Conservation (phyloP, 345 rosid genomes). For the Excoecaria agallocha region DNA sequence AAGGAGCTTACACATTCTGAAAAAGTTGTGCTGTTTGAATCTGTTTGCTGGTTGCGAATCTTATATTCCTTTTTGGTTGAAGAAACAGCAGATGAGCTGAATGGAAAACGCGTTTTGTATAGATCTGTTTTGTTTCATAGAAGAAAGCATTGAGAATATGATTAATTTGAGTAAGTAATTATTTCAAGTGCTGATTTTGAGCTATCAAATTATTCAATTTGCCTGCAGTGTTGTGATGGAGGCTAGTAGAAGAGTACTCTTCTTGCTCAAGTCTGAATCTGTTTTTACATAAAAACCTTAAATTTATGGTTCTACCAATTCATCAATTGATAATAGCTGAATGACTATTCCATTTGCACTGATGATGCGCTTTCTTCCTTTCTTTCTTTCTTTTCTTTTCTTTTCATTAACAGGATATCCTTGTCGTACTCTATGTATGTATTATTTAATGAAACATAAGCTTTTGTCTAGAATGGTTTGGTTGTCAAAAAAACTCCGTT, state of each 20-base stretch:
- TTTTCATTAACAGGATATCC: neutral
- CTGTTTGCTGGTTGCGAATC: neutral
- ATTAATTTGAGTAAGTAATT: neutral
- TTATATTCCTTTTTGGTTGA: neutral
- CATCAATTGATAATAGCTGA: neutral
- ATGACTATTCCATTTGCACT: neutral
- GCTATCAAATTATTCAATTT: neutral
- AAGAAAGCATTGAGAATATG: neutral
- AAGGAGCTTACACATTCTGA: neutral
- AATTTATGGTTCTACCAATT: neutral
- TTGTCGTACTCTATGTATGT: neutral
- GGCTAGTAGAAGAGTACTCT: neutral
- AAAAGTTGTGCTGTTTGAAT: neutral
- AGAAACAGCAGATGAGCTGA: neutral
- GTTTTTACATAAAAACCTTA: neutral
- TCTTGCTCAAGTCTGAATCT: neutral
- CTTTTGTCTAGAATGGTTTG: neutral
- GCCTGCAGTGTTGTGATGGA: neutral
- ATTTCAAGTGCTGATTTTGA: slow-evolving; percentile 3
- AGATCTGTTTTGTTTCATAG: neutral
- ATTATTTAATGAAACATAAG: neutral
- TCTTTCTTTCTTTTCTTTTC: neutral
- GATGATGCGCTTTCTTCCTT: neutral
- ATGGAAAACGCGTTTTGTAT: neutral
- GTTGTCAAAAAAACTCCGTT: neutral